phyloP scores from a whole-genome alignment of 306 rosid species.

The Lathyrus oleraceus region DNA sequence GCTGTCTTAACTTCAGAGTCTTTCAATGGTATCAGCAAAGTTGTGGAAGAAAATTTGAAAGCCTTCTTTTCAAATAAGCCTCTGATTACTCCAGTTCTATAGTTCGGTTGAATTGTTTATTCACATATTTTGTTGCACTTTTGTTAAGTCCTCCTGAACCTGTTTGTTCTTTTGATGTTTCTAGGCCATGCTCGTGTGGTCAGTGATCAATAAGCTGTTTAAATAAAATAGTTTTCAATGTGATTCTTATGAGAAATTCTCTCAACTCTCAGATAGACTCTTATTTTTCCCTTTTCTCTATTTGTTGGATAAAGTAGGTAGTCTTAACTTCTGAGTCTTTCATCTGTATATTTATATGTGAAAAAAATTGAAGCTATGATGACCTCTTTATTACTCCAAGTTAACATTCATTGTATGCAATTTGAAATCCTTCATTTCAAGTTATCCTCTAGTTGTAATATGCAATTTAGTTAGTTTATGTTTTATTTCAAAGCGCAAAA shows the following conservation, averaged over 20 bases:
- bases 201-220: neutral
- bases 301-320: too few relatives aligned
- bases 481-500: neutral
- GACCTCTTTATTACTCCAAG: neutral
- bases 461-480: neutral
- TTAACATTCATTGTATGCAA: neutral
- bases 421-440: neutral
- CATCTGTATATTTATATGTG: too few relatives aligned
- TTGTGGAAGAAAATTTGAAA: constrained; percentile 43
- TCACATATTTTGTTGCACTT: neutral
- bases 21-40: neutral
- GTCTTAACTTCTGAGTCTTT: too few relatives aligned
- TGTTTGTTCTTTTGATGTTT: neutral
- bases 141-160: neutral
- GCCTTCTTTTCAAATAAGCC: constrained; percentile 58
- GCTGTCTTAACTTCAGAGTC: constrained; percentile 37
- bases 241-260: neutral
- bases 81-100: constrained; percentile 30
- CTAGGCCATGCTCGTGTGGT: neutral
- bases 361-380: neutral
- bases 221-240: neutral
- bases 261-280: too few relatives aligned
- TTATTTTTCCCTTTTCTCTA: too few relatives aligned
- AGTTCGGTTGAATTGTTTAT: neutral
- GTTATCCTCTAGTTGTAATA: neutral